Base-by-base conservation (phyloP, 257 asterid species). In the Petunia axillaris region DNA sequence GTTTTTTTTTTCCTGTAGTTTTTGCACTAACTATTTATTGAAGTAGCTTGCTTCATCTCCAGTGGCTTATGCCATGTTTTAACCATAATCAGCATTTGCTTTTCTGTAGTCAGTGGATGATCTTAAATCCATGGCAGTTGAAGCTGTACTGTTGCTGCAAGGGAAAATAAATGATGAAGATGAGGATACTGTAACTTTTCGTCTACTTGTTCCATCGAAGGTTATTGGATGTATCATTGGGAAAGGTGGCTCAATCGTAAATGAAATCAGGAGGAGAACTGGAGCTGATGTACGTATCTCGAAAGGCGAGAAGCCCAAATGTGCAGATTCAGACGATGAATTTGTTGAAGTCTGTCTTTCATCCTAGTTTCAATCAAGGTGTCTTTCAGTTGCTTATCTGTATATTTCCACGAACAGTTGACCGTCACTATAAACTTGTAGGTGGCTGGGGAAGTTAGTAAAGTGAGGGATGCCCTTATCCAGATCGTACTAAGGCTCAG, bases 151-250 rank as follows among this genome's bases (percentile, higher is more conserved):
- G 35, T 70, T 95, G 92, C 88, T 95, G 82, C 98, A 93, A 87
- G 92, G 88, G 75, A 95, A 95, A 89, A 92, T 95, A 79, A 91
- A 91, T 39, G 94, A 89, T 77, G 99, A 95, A 77, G 97, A 91
- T 81, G 92, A 84, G 37, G 94, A 92, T 66, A 79, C 81, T 64
- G 94, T 87, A 14, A 90, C 90, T 53, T 77, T 95, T 82, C 90
- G 96, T 79, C 95, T 95, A 77, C 94, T 93, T 83, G 89, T 95
- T 83, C 97, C 97, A 14, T 93, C 97, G 8, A 93, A 83, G 85
- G 94, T 93, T 79, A 93, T 95, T 78, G 99, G 99, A 37, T 93
- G 97, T 76, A 88, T 95, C 78, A 95, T 95, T 81, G 99, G 99
- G 57, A 93, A 86, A 87, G 88, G 93, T 81, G 99, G 99, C 75